Base-by-base conservation (phyloP, 163 green algal genomes). In the Volvox carteri region DNA sequence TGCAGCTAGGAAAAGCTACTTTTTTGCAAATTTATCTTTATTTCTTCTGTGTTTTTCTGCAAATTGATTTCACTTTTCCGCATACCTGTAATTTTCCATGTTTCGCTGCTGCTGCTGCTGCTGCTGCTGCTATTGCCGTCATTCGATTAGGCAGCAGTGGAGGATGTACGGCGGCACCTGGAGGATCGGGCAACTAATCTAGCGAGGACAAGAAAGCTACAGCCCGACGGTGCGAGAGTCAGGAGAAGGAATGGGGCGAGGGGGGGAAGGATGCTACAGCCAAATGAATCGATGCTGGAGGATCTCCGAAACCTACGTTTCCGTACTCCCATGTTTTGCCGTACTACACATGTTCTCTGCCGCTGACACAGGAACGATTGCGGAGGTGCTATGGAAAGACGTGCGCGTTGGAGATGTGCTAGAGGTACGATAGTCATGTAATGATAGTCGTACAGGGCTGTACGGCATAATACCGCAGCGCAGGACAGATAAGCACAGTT, bases 161-260 rank as follows among this genome's bases (percentile, higher is more conserved):
- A 99, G 90, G 97, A 99, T 90, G 85, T 91, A 23, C 96, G 96
- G 90, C 92, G 96, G 28, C 95, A 98, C 83, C 67, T 90, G 25
- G 93, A 97, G 86, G 97, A 99, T 89, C 58, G 88, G 2, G 77
- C 90, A 16, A 97, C 96, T 75, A 99, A 98, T 93, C 92, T 83
- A 1, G 92, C 88, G 60, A 86, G 91, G 25, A 95, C 97, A 18
- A 30, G 56, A 2, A 50, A 33, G 46, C 33, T 87, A 30, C 12
- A 46, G 44, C 30, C 62, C 8, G 80, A 87, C 46, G 83, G 83
- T 83, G 68, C n/a, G 58, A 68, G 14, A 11, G 19, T 68, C 48
- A 14, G 48, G 14, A 58, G 48, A 58, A 23, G 48, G 12, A 58
- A 14, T n/a, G 48, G 48, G 14, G 48, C 48, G 48, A 58, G 14